Evolutionary conservation across 306 rosid species (phyloP).

Genomic region (Morella rubra): DNA sequence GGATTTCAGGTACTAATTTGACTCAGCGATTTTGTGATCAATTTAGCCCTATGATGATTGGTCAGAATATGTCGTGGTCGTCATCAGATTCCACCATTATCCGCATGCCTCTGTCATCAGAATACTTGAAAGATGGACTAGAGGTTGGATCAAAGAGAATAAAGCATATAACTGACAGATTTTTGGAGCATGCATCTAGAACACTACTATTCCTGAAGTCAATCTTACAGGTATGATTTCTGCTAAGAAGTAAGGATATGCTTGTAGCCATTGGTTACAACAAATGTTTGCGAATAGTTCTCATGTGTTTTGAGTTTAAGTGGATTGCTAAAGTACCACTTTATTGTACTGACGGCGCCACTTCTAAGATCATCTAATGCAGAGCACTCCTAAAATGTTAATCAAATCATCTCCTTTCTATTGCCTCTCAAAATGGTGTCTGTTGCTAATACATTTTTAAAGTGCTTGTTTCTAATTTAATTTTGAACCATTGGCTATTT

Average conservation of each 20-base stretch:
- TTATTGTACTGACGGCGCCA: too few species aligned
- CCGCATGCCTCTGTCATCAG: slow-evolving; percentile 88
- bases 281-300: background rate
- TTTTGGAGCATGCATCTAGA: slow-evolving; percentile 79
- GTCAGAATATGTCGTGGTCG: slow-evolving; percentile 64
- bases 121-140: slow-evolving; percentile 59
- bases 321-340: too few species aligned
- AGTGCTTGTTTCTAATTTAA: background rate
- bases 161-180: slow-evolving; percentile 63
- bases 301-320: background rate
- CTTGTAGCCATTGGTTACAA: background rate
- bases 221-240: slow-evolving; percentile 67
- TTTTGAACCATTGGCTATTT: background rate
- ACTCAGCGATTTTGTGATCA: slow-evolving; percentile 75
- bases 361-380: background rate
- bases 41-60: slow-evolving; percentile 81
- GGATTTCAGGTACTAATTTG: slow-evolving; percentile 82
- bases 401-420: background rate
- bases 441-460: background rate
- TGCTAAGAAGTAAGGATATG: background rate
- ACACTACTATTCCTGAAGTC: slow-evolving; percentile 83
- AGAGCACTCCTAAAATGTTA: background rate
- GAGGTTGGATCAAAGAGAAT: slow-evolving; percentile 57
- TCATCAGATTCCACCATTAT: slow-evolving; percentile 79
- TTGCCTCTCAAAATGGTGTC: background rate